phyloP scores from a whole-genome alignment of 139 green algal species.

The Coelastrella sp. region DNA sequence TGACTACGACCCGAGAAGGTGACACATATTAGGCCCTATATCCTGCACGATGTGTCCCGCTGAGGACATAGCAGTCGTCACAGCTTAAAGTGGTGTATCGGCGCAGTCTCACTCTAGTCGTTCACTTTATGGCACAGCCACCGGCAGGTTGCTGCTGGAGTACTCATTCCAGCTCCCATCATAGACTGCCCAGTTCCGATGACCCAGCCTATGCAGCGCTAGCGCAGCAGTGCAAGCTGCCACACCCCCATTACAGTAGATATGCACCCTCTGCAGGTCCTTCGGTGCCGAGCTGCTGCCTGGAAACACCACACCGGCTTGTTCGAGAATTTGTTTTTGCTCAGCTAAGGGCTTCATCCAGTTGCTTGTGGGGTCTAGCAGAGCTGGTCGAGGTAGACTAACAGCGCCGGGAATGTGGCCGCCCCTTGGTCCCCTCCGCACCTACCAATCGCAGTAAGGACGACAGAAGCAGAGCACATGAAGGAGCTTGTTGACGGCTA shows the following conservation, averaged over 20 bases:
- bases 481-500: too few species aligned
- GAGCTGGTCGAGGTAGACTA: slow-evolving; percentile 27
- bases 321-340: slow-evolving; percentile 20
- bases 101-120: too few species aligned
- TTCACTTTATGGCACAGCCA: background rate
- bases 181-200: slow-evolving; percentile 48
- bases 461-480: background rate
- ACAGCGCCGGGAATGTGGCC: slow-evolving; percentile 48
- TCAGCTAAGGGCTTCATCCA: slow-evolving; percentile 15
- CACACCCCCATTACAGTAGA: slow-evolving; percentile 60
- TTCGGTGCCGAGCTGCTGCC: background rate
- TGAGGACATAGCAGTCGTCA: too few species aligned
- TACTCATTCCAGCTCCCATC: slow-evolving; percentile 55
- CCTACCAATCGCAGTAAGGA: background rate
- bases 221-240: slow-evolving; percentile 46
- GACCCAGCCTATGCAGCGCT: slow-evolving; percentile 46
- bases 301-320: background rate
- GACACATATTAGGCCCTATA: too few species aligned
- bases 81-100: too few species aligned
- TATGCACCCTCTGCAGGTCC: slow-evolving; percentile 17
- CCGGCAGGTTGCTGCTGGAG: background rate
- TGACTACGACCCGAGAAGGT: too few species aligned
- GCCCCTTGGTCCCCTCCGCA: slow-evolving; percentile 27
- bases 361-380: slow-evolving; percentile 26
- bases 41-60: too few species aligned